Conservation (phyloP, 768 basidiomycete species). For the Phylloporus sp. region DNA sequence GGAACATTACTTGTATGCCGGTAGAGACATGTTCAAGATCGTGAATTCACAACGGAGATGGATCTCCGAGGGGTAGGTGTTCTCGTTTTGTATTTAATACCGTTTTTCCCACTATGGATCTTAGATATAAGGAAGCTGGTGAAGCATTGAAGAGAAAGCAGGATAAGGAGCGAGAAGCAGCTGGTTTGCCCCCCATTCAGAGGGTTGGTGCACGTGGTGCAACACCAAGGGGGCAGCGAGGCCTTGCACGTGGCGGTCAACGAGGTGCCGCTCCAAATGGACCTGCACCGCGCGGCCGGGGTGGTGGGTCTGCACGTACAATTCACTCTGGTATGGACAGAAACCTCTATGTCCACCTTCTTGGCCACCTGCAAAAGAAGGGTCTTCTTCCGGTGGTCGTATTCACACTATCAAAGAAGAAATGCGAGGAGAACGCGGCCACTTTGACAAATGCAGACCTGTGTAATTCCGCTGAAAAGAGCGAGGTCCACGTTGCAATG, state of each 20-base stretch:
- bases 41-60: slow-evolving; percentile 72
- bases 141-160: slow-evolving; percentile 91
- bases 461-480: slow-evolving; percentile 88
- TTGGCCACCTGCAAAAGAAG: slow-evolving; percentile 83
- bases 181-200: slow-evolving; percentile 84
- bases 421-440: slow-evolving; percentile 93
- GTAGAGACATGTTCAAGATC: slow-evolving; percentile 90
- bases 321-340: slow-evolving; percentile 76
- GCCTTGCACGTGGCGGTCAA: slow-evolving; percentile 51
- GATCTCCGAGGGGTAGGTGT: slow-evolving; percentile 69
- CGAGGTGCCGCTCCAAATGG: slow-evolving; percentile 47
- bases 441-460: slow-evolving; percentile 87
- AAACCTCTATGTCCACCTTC: slow-evolving; percentile 89
- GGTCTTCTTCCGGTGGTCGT: slow-evolving; percentile 88
- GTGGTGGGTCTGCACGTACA: slow-evolving; percentile 49
- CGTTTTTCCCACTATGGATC: slow-evolving; percentile 3
- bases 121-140: slow-evolving; percentile 84
- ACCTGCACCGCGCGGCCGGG: slow-evolving; percentile 33
- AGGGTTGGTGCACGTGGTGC: slow-evolving; percentile 78
- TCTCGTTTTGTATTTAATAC: background rate
- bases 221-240: slow-evolving; percentile 46
- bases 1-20: slow-evolving; percentile 94
- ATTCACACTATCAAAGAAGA: slow-evolving; percentile 96
- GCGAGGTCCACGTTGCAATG: slow-evolving; percentile 91
- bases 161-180: slow-evolving; percentile 96